Conservation (phyloP, 768 basidiomycete genomes). For the Kwoniella newhampshirensis region DNA sequence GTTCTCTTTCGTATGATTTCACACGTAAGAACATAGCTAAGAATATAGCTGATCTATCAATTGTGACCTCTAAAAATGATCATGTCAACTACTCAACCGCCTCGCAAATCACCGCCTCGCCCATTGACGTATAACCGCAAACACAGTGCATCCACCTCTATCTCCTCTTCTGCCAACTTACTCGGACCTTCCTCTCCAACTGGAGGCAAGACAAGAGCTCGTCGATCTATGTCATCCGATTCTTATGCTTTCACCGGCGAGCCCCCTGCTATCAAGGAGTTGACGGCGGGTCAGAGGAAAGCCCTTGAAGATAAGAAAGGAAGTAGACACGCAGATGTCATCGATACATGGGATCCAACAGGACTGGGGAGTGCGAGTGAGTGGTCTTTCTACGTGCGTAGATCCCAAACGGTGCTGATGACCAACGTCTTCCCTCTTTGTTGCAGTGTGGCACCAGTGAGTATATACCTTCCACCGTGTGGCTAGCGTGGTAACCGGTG, state of each 20-base stretch:
- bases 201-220: slow-evolving; percentile 19
- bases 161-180: slow-evolving; percentile 29
- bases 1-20: too few relatives aligned
- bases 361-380: slow-evolving; percentile 50
- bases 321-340: slow-evolving; percentile 51
- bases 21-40: too few relatives aligned
- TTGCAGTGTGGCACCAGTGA: slow-evolving; percentile 52
- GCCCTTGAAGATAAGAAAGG: slow-evolving; percentile 47
- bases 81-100: neutral
- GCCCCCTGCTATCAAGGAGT: slow-evolving; percentile 12
- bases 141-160: slow-evolving; percentile 29
- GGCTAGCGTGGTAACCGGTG: neutral
- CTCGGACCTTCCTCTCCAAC: slow-evolving; percentile 29
- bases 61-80: too few relatives aligned
- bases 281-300: slow-evolving; percentile 42
- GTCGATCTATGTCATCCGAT: slow-evolving; percentile 47
- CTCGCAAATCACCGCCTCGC: slow-evolving; percentile 2
- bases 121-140: slow-evolving; percentile 12
- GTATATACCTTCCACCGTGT: slow-evolving; percentile 5
- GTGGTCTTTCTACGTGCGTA: slow-evolving; percentile 7
- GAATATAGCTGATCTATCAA: too few relatives aligned
- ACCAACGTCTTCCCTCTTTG: neutral
- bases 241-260: slow-evolving; percentile 33
- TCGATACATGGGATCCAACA: slow-evolving; percentile 54
- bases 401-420: neutral